Evolutionary conservation across 345 rosid species (phyloP), one percentile per base, ranked within the genome.

Genomic region (Eucalyptus decipiens): DNA sequence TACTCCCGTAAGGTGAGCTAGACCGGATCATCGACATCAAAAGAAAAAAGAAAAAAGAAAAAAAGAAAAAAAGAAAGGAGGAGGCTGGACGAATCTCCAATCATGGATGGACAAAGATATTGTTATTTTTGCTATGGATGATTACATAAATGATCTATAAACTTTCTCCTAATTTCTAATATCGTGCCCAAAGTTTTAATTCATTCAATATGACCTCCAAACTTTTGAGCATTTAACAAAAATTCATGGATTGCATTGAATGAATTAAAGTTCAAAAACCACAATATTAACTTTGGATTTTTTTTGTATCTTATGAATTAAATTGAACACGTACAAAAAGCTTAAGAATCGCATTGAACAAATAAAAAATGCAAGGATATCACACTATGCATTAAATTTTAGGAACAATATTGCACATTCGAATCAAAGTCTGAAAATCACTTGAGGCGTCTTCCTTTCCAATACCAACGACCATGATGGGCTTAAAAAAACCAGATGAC

Each of bases 31-130:
- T 48, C 2, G 12, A 1, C 49, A 48, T 48, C 49, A 1, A 48
- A 48, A 48, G 15, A 48, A 47, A 47, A 47, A 11, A 47, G 49
- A 47, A 47, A 47, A 48, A 48, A 48, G 15, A 48, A 47, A 47
- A 47, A 4, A 47, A 13, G 11, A 47, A 47, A 48, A 48, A 14
- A 76, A 24, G 83, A 10, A 76, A 76, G 16, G 28, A 76, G 28
- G 45, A 72, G 45, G 14, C 12, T 19, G 16, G 5, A 76, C 2
- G 0, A 37, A 6, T 72, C 8, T 34, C 4, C 6, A 4, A 32
- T 72, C 1, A 0, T 0, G 28, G 3, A 9, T 4, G 15, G 1
- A 37, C 5, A 13, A 76, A 37, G 12, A 19, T 37, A 9, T 9
- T 8, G 6, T 18, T 3, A 34, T 18, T 34, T 34, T 69, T 69